Evolutionary conservation across 2,329 filamentous ascomycete genomes (phyloP).

Genomic region (Blumeriella jaapii): DNA sequence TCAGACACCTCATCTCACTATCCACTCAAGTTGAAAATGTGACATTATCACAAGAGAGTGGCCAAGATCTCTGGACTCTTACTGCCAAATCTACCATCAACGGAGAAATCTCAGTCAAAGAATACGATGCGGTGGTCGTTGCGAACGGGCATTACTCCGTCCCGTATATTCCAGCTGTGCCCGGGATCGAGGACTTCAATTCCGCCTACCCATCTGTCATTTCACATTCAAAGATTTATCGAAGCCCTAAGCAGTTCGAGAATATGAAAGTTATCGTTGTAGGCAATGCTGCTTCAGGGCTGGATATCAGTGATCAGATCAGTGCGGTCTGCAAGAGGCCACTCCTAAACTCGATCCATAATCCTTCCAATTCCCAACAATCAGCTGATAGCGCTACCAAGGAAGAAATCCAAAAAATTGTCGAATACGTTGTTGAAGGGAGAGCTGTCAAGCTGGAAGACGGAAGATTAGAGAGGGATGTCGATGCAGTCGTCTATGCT

Average conservation of each 20-base stretch:
- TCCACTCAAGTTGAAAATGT: constrained; percentile 58
- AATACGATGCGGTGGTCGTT: constrained; percentile 61
- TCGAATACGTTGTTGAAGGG: constrained; percentile 39
- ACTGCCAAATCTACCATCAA: constrained; percentile 20
- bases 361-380: constrained; percentile 32
- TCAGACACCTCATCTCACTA: constrained; percentile 58
- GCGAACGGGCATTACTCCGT: constrained; percentile 66
- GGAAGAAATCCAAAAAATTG: constrained; percentile 46
- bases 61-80: constrained; percentile 44
- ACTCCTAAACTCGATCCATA: constrained; percentile 53
- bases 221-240: constrained; percentile 71
- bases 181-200: constrained; percentile 49
- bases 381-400: constrained; percentile 23
- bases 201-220: constrained; percentile 46
- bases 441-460: constrained; percentile 56
- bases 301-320: constrained; percentile 76
- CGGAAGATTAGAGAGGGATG: constrained; percentile 48
- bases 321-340: constrained; percentile 44
- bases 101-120: constrained; percentile 11
- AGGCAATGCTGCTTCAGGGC: constrained; percentile 72
- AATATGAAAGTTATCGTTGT: constrained; percentile 71
- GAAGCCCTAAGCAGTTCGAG: constrained; percentile 48
- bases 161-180: constrained; percentile 53
- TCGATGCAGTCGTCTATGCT: constrained; percentile 76
- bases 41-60: constrained; percentile 21